A percentile compares a stretch with the other conserved stretches of the same genome.
Conservation (phyloP, 768 basidiomycete species). For the Hortiboletus campestris region DNA sequence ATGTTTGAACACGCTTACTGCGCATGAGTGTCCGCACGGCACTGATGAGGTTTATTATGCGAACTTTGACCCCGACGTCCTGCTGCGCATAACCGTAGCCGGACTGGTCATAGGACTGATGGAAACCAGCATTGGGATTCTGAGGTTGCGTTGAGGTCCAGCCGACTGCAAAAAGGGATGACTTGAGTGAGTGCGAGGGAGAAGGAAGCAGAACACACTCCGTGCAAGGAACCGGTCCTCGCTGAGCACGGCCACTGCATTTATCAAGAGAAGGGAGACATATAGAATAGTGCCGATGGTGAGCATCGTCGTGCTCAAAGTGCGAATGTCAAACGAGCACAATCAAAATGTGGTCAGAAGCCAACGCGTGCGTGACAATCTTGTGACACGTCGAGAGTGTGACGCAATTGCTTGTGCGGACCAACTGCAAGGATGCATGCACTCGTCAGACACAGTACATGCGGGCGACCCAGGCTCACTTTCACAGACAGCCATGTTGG, state of each 20-base stretch:
- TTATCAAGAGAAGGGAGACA: constrained; percentile 83
- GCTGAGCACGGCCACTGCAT: constrained; percentile 92
- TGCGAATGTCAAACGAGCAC: neutral
- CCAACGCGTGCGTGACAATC: constrained; percentile 15
- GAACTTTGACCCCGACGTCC: constrained; percentile 76
- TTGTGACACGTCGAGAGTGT: constrained; percentile 16
- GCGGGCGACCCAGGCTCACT: neutral
- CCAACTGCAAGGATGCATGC: constrained; percentile 25
- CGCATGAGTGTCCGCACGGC: constrained; percentile 97
- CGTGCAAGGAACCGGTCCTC: constrained; percentile 95
- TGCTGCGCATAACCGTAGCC: constrained; percentile 52
- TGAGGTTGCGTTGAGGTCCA: constrained; percentile 76
- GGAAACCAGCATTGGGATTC: constrained; percentile 53
- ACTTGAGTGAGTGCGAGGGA: constrained; percentile 15
- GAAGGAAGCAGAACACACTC: constrained; percentile 52
- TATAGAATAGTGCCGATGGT: constrained; percentile 76
- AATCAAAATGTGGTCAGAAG: neutral
- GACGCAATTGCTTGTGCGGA: constrained; percentile 12
- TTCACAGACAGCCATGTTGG: constrained; percentile 14
- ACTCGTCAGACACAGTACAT: constrained; percentile 28
- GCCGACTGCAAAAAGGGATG: constrained; percentile 58
- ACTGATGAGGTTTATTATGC: constrained; percentile 88
- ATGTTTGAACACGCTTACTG: constrained; percentile 59
- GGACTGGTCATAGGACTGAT: constrained; percentile 66
- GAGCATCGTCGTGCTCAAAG: constrained; percentile 41